Evolutionary conservation across 2,329 filamentous ascomycete genomes (phyloP).

Genomic region (Aspergillus hortae): DNA sequence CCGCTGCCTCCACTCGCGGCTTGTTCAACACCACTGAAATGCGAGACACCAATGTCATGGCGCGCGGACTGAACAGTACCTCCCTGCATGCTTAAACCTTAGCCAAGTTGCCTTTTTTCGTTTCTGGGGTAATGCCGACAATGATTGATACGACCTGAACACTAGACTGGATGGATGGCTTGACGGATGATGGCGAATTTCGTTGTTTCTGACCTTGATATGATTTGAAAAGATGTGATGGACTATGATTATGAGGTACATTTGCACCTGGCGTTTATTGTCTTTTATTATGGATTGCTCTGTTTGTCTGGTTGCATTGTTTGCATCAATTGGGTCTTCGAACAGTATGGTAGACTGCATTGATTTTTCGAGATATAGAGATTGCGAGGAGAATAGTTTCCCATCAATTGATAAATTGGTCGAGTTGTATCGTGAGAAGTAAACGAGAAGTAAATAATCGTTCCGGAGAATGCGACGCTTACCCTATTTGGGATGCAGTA

Average conservation of each 20-base stretch:
- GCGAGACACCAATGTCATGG: not conserved
- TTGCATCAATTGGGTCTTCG: not conserved
- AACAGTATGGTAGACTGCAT: not conserved
- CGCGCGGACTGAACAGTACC: slow-evolving; percentile 9
- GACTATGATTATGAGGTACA: not conserved
- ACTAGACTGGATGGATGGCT: not conserved
- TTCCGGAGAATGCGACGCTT: not conserved
- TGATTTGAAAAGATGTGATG: slow-evolving; percentile 1
- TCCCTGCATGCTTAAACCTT: slow-evolving; percentile 1
- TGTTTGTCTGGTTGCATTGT: not conserved
- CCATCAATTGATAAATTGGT: not conserved
- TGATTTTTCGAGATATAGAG: not conserved
- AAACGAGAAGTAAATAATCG: too few relatives aligned
- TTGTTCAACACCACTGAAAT: slow-evolving; percentile 9
- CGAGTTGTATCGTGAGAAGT: too few relatives aligned
- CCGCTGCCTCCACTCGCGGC: slow-evolving; percentile 6
- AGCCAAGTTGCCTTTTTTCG: not conserved
- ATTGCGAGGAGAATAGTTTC: not conserved
- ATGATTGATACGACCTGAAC: not conserved
- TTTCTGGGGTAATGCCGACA: not conserved
- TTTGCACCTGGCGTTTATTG: slow-evolving; percentile 8
- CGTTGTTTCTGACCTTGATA: not conserved
- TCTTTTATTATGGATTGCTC: not conserved
- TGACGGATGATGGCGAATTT: not conserved
- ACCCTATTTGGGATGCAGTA: not conserved